Percentiles rank a stretch among this genome's conserved stretches.
Evolutionary conservation across 257 asterid species (phyloP).

Genomic region (Rauvolfia tetraphylla): DNA sequence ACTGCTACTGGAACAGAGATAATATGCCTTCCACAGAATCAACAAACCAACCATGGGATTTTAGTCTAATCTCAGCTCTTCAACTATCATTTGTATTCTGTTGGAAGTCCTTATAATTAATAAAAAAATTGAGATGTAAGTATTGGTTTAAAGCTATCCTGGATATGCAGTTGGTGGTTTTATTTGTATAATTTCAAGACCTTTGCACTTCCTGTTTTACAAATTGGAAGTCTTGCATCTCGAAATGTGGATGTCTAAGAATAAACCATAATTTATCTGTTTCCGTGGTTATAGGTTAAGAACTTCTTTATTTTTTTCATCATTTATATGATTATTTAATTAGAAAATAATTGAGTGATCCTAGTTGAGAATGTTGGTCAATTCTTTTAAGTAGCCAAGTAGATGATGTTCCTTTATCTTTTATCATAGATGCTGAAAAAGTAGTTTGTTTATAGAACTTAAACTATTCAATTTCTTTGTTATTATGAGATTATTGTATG

Average conservation of each 20-base stretch:
- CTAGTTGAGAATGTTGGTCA: neutral
- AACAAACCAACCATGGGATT: neutral
- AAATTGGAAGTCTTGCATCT: neutral
- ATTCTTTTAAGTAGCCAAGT: constrained; percentile 2
- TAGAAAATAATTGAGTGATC: neutral
- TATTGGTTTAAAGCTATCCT: no score
- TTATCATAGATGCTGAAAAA: constrained; percentile 1
- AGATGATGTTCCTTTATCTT: neutral
- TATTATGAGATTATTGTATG: constrained; percentile 5
- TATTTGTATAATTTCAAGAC: no score
- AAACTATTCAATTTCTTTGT: neutral
- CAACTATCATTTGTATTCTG: no score
- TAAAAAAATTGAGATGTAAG: no score
- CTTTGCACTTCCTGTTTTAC: neutral
- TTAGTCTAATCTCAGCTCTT: neutral
- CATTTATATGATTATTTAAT: neutral
- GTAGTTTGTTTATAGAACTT: neutral
- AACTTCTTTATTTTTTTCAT: no score
- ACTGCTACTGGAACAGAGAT: neutral
- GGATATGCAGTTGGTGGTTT: no score
- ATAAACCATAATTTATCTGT: neutral
- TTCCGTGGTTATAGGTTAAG: neutral
- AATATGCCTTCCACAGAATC: neutral
- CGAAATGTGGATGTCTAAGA: neutral
- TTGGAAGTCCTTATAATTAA: no score